Conservation (phyloP, 1,284 basidiomycete species). For the Phylloporus sp. region DNA sequence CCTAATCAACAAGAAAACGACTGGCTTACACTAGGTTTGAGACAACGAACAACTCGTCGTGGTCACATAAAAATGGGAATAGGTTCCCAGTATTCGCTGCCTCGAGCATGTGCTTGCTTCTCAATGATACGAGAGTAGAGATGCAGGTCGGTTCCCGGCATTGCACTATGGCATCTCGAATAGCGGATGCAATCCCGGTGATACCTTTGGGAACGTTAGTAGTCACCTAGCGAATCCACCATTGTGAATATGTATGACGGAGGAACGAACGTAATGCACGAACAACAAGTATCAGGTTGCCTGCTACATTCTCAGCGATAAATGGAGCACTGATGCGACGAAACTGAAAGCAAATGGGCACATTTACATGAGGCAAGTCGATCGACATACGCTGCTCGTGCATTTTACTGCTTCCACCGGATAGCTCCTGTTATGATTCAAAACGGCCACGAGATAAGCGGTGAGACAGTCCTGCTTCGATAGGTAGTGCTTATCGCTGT, state of each 20-base stretch:
- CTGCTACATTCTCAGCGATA: background rate
- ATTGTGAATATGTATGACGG: background rate
- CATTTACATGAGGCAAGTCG: background rate
- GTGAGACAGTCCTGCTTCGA: conserved; percentile 38
- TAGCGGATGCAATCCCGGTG: conserved; percentile 24
- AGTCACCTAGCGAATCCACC: conserved; percentile 17
- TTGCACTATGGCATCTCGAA: conserved; percentile 32
- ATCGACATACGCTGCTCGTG: conserved; percentile 28
- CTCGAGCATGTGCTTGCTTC: conserved; percentile 31
- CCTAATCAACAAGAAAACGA: background rate
- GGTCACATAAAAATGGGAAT: conserved; percentile 24
- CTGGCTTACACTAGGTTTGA: conserved; percentile 30
- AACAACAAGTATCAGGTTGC: conserved; percentile 37
- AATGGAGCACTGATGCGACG: conserved; percentile 8
- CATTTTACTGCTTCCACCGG: conserved; percentile 27
- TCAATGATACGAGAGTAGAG: conserved; percentile 30
- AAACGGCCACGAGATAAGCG: conserved; percentile 33
- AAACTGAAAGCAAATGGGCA: conserved; percentile 30
- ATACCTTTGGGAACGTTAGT: conserved; percentile 17
- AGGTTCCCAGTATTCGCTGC: conserved; percentile 28
- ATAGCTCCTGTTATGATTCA: conserved; percentile 24
- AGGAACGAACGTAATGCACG: conserved; percentile 5
- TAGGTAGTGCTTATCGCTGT: conserved; percentile 12
- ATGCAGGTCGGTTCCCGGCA: conserved; percentile 26
- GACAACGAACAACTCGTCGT: conserved; percentile 29